These are phyloP conservation scores for Kentomonas sorsogonicus DNA, from an alignment of 208 protist species.

Conservation along the genomic window DNA sequence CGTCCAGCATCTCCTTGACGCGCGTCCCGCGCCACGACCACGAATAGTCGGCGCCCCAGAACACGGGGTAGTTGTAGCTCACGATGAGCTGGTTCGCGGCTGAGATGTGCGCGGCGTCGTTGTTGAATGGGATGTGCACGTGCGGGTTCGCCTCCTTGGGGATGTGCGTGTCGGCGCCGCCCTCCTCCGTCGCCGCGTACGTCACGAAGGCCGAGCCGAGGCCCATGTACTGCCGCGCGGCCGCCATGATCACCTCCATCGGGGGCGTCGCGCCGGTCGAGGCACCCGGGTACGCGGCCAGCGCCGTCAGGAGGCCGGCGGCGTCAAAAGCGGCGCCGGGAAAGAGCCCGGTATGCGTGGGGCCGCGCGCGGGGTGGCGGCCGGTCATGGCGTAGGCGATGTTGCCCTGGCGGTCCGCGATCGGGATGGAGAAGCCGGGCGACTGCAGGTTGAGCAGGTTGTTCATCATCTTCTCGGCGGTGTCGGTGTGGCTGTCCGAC, in stretches of 20 bases:
- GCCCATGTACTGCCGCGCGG: conserved; percentile 1
- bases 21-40: conserved; percentile 36
- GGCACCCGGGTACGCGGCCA: conserved; percentile 2
- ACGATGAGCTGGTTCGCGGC: conserved; percentile 53
- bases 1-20: conserved; percentile 34
- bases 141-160: conserved; percentile 25
- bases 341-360: conserved; percentile 41
- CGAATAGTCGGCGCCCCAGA: conserved; percentile 38
- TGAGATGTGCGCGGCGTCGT: conserved; percentile 26
- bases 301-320: conserved; percentile 7
- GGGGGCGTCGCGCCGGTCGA: neutral
- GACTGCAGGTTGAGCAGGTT: conserved; percentile 27
- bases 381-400: conserved; percentile 52
- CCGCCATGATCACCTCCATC: neutral
- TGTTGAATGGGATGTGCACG: conserved; percentile 29
- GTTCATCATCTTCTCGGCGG: conserved; percentile 42
- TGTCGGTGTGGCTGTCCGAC: conserved; percentile 28
- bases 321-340: conserved; percentile 27
- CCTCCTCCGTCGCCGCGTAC: conserved; percentile 18
- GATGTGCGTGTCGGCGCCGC: conserved; percentile 15
- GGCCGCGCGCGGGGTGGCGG: conserved; percentile 25
- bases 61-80: conserved; percentile 36
- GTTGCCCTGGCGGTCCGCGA: conserved; percentile 37
- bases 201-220: conserved; percentile 16
- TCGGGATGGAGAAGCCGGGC: conserved; percentile 55